These are phyloP conservation scores for Alliaria petiolata DNA, from an alignment of 345 rosid species.

Conservation along the genomic window DNA sequence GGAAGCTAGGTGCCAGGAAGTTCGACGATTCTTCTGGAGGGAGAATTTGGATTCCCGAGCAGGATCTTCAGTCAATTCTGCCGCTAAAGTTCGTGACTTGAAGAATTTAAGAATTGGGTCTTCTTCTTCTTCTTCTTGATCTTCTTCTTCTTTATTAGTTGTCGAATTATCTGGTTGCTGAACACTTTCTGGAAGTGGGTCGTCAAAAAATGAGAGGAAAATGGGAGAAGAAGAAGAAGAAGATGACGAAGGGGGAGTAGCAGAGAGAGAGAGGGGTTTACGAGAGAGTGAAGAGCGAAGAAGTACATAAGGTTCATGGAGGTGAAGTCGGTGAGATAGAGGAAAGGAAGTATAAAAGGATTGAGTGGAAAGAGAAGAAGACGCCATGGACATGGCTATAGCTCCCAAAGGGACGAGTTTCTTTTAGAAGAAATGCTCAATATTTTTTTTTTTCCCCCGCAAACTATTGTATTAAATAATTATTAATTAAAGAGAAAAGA, in stretches of 20 bases:
- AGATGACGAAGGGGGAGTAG: constrained; percentile 33
- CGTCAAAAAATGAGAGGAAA: constrained; percentile 57
- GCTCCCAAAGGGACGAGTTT: background rate
- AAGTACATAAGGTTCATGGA: constrained; percentile 15
- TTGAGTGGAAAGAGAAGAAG: constrained; percentile 24
- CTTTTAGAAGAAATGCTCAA: too few species aligned
- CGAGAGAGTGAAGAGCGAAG: constrained; percentile 16
- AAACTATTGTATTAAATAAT: too few species aligned
- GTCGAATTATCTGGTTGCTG: background rate
- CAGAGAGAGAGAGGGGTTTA: constrained; percentile 31
- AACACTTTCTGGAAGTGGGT: constrained; percentile 10
- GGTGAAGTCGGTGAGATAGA: background rate
- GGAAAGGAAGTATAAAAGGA: background rate
- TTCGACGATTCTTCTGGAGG: constrained; percentile 62
- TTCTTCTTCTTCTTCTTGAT: background rate
- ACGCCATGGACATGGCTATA: constrained; percentile 26
- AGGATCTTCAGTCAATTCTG: constrained; percentile 41
- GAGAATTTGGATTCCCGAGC: constrained; percentile 43
- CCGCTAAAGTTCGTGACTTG: constrained; percentile 40
- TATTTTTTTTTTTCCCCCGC: too few species aligned
- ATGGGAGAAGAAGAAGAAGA: constrained; percentile 40
- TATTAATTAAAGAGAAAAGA: too few species aligned
- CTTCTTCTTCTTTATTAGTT: background rate
- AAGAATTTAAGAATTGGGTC: constrained; percentile 72
- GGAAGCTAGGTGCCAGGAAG: constrained; percentile 63